A percentile compares a stretch with the other conserved stretches of the same genome.
phyloP scores from a whole-genome alignment of 2,329 filamentous ascomycete genomes.

The Colletotrichum tofieldiae region DNA sequence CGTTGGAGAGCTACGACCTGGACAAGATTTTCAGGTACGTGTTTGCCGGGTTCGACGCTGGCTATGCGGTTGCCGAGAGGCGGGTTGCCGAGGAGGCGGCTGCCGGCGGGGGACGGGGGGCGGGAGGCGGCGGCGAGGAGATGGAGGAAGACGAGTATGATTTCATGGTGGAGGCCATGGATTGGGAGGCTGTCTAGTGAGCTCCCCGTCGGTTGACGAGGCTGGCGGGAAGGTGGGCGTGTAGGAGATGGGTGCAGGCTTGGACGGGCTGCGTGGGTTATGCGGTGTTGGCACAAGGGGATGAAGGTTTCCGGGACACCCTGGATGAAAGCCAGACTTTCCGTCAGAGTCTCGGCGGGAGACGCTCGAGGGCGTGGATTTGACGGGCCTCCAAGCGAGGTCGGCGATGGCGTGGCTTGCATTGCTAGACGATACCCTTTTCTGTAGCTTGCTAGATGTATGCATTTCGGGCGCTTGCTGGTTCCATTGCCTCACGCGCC shows the following conservation, averaged over 20 bases:
- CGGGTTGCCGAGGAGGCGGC: slow-evolving; percentile 54
- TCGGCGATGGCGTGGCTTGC: neutral
- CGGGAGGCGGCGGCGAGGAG: slow-evolving; percentile 39
- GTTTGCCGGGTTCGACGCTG: slow-evolving; percentile 72
- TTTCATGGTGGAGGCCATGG: slow-evolving; percentile 74
- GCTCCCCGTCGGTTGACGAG: neutral
- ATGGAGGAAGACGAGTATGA: slow-evolving; percentile 64
- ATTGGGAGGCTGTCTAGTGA: slow-evolving; percentile 63
- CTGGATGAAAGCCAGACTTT: neutral
- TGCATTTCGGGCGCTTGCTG: neutral
- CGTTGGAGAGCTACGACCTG: slow-evolving; percentile 74
- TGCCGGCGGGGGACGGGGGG: neutral
- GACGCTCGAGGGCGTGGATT: neutral
- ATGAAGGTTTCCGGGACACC: too few species aligned
- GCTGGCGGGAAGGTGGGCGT: neutral
- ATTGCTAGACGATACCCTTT: slow-evolving; percentile 38
- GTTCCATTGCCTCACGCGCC: neutral
- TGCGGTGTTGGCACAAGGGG: neutral
- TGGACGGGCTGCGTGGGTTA: neutral
- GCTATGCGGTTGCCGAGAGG: slow-evolving; percentile 66
- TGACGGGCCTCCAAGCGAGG: neutral
- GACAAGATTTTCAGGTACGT: slow-evolving; percentile 72
- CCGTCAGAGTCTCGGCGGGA: neutral
- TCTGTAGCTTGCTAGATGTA: slow-evolving; percentile 1
- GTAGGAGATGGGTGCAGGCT: neutral